Evolutionary conservation across 805 yeast genomes (phyloP).

Genomic region (Myxozyma mucilagina): DNA sequence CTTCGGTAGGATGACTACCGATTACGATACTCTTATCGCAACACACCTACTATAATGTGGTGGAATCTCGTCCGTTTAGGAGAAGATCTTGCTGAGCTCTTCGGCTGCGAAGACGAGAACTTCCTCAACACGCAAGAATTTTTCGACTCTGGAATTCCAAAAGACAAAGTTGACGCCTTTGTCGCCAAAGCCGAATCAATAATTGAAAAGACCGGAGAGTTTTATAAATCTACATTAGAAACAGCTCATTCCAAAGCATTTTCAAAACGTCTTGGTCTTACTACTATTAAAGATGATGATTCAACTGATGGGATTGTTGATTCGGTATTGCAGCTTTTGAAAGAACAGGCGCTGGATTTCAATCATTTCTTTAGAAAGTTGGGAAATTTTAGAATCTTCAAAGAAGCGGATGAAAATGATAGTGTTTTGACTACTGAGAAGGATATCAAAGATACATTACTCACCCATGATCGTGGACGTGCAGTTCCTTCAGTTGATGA

Average conservation of each 20-base stretch:
- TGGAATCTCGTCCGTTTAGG: conserved; percentile 88
- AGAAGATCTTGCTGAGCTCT: conserved; percentile 75
- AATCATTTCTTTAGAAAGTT: conserved; percentile 72
- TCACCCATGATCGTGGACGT: conserved; percentile 41
- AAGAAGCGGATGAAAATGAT: conserved; percentile 37
- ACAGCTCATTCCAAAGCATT: conserved; percentile 58
- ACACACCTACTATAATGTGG: conserved; percentile 85
- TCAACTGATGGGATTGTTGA: conserved; percentile 40
- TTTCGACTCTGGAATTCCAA: conserved; percentile 45
- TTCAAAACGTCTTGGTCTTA: conserved; percentile 69
- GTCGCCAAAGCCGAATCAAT: conserved; percentile 62
- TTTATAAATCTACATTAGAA: conserved; percentile 64
- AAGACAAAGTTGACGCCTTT: conserved; percentile 54
- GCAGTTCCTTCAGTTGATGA: conserved; percentile 39
- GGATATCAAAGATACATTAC: conserved; percentile 34
- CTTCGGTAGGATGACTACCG: conserved; percentile 59
- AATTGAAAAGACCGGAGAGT: conserved; percentile 63
- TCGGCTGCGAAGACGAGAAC: conserved; percentile 57
- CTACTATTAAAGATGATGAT: conserved; percentile 44
- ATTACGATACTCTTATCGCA: conserved; percentile 73
- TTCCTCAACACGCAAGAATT: conserved; percentile 36
- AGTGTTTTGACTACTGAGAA: not conserved
- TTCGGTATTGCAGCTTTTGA: conserved; percentile 56
- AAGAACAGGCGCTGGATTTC: conserved; percentile 68
- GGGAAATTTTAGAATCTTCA: conserved; percentile 51